Evolutionary conservation across 164 flowering plant species (phyloP).

Genomic region (Malania oleifera): DNA sequence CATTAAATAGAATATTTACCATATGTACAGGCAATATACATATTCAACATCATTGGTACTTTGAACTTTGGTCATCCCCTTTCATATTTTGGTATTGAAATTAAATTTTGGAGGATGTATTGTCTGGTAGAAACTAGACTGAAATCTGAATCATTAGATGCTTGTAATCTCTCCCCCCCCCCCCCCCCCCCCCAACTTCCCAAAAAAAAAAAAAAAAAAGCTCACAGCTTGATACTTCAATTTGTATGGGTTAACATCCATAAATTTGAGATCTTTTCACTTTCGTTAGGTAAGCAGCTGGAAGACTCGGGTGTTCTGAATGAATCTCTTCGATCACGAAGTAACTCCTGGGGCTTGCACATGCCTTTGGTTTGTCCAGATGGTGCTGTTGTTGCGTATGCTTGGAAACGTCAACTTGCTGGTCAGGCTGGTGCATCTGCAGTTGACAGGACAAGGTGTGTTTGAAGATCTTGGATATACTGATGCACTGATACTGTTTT

Average conservation of each 20-base stretch:
- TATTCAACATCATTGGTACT: not conserved
- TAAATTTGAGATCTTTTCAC: not conserved
- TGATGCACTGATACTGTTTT: not conserved
- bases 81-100: not conserved
- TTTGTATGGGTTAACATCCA: not conserved
- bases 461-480: not conserved
- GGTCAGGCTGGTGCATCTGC: conserved; percentile 99
- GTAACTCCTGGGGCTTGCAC: conserved; percentile 96
- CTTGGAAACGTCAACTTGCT: conserved; percentile 99
- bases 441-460: conserved; percentile 87
- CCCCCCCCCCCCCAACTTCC: too few relatives aligned
- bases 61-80: not conserved
- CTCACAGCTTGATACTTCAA: not conserved
- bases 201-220: too few relatives aligned
- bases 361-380: conserved; percentile 99
- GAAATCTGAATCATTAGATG: not conserved
- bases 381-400: conserved; percentile 98
- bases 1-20: too few relatives aligned
- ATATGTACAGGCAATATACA: too few relatives aligned
- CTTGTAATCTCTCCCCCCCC: too few relatives aligned
- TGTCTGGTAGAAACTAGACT: not conserved
- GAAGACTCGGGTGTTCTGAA: conserved; percentile 85
- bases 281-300: conserved; percentile 64
- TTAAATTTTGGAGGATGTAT: not conserved
- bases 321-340: conserved; percentile 72